phyloP scores from a whole-genome alignment of 495 filamentous ascomycete species.

The Neurospora sp. region DNA sequence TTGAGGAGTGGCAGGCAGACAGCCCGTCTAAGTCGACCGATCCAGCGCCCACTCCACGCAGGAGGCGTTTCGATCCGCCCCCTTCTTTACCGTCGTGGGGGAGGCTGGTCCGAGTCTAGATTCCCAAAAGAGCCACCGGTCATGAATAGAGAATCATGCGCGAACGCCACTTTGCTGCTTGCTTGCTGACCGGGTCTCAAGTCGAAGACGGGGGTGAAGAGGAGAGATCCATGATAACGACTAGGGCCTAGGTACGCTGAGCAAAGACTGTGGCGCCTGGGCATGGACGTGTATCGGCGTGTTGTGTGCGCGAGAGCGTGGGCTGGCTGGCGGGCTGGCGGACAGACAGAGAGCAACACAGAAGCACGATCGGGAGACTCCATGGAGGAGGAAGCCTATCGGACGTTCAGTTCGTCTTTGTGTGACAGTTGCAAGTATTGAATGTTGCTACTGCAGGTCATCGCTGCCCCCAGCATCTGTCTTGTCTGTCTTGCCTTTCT shows the following conservation, averaged over 20 bases:
- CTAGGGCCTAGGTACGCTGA: not conserved
- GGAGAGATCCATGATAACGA: not conserved
- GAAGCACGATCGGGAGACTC: slow-evolving; percentile 5
- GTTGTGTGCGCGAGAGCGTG: not conserved
- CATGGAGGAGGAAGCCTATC: not conserved
- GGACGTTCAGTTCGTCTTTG: not conserved
- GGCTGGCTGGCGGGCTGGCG: not conserved
- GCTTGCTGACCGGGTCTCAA: not conserved
- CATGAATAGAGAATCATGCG: not conserved
- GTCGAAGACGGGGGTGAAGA: not conserved
- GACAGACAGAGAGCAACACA: not conserved
- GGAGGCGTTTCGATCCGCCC: not conserved
- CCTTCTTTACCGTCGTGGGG: not conserved
- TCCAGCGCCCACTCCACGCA: not conserved
- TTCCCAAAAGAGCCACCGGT: not conserved
- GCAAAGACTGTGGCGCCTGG: not conserved
- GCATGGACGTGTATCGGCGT: not conserved
- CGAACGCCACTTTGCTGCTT: not conserved
- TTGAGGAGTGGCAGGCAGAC: not conserved
- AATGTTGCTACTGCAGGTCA: not conserved
- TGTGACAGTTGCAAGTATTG: not conserved
- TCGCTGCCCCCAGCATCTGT: not conserved
- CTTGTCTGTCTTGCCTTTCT: too few species aligned
- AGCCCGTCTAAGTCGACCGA: not conserved
- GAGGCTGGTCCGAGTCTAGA: not conserved